A percentile compares a stretch with the other conserved stretches of the same genome.
Conservation (phyloP, 1,139 yeast genomes). For the Fermentozyma sake region DNA sequence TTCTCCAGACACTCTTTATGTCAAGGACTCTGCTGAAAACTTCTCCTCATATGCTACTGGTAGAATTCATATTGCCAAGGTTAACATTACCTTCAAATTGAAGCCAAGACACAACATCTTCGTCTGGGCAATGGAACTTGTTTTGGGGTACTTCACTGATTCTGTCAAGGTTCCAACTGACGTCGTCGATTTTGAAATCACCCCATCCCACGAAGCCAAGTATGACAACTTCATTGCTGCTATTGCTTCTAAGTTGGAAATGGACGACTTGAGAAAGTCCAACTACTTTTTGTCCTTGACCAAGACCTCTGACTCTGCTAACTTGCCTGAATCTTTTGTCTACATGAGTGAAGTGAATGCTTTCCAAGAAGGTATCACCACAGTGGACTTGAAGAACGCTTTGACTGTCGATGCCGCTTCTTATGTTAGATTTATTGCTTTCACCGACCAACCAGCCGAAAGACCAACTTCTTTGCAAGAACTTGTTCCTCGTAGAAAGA, state of each 20-base stretch:
- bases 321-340: constrained; percentile 71
- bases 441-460: constrained; percentile 75
- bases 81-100: constrained; percentile 59
- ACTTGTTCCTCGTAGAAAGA: constrained; percentile 50
- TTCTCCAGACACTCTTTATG: constrained; percentile 40
- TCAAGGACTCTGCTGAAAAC: constrained; percentile 67
- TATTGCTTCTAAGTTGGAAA: constrained; percentile 76
- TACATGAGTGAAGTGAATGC: constrained; percentile 89
- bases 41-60: constrained; percentile 86
- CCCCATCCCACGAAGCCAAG: constrained; percentile 51
- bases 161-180: constrained; percentile 53
- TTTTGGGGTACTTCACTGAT: constrained; percentile 52
- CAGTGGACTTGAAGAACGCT: constrained; percentile 44
- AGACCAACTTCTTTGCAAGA: constrained; percentile 58
- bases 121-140: constrained; percentile 54
- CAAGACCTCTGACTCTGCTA: constrained; percentile 65
- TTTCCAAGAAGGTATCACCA: constrained; percentile 61
- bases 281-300: constrained; percentile 84
- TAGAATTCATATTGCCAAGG: constrained; percentile 65
- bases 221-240: constrained; percentile 74
- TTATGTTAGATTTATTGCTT: constrained; percentile 61
- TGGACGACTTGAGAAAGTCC: constrained; percentile 71
- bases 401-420: constrained; percentile 51
- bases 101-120: constrained; percentile 79
- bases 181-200: constrained; percentile 56